A percentile compares a stretch with the other conserved stretches of the same genome.
Conservation (phyloP, 441 rosid genomes). For the Erodium texanum region DNA sequence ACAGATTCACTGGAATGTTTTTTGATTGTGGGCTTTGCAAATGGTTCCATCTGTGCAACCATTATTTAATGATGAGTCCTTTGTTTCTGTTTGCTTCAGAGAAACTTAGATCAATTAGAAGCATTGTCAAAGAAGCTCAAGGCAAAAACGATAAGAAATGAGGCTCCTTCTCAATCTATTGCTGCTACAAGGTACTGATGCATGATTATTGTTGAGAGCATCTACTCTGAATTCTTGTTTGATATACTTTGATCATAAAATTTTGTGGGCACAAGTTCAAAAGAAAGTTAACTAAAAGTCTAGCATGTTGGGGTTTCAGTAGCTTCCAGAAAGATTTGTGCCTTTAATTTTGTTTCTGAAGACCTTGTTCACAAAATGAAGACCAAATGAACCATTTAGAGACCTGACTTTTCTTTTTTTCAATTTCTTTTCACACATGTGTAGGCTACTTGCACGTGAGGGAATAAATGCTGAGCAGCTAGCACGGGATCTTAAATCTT, state of each 20-base stretch:
- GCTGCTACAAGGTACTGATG: constrained; percentile 79
- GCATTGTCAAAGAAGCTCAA: constrained; percentile 90
- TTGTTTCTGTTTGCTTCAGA: constrained; percentile 33
- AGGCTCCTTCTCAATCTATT: constrained; percentile 85
- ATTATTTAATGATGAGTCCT: constrained; percentile 11
- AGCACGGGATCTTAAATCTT: constrained; percentile 85
- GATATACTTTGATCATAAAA: not conserved
- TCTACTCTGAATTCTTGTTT: not conserved
- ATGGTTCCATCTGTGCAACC: constrained; percentile 3
- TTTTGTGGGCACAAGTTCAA: not conserved
- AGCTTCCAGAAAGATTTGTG: not conserved
- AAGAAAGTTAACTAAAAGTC: not conserved
- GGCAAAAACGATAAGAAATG: constrained; percentile 69
- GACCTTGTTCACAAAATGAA: not conserved
- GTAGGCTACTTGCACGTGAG: constrained; percentile 89
- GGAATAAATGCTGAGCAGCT: constrained; percentile 96
- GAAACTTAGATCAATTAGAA: constrained; percentile 88
- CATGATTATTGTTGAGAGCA: not conserved
- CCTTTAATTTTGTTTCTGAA: constrained; percentile 3
- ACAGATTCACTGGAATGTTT: not conserved
- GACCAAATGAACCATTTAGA: not conserved
- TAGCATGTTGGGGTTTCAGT: constrained; percentile 7
- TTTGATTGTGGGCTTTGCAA: not conserved
- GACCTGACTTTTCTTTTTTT: not conserved
- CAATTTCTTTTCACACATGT: constrained; percentile 10